phyloP scores from a whole-genome alignment of 2,329 filamentous ascomycete genomes.

The Botryosphaeria dothidea region DNA sequence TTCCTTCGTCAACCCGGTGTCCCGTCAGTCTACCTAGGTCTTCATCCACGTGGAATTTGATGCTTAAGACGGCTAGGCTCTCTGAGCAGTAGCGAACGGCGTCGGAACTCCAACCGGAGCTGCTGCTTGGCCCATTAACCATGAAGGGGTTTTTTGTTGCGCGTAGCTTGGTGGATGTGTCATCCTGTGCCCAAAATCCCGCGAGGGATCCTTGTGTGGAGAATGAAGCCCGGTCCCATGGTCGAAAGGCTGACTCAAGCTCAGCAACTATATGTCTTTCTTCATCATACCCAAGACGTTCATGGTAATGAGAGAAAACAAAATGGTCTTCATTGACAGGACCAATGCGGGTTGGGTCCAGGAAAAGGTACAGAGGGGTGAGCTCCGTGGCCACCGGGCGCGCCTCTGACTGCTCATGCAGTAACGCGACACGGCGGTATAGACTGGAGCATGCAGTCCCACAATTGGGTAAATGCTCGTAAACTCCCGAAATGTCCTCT shows the following conservation, averaged over 20 bases:
- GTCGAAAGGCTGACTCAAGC: constrained; percentile 40
- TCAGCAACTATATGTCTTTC: constrained; percentile 48
- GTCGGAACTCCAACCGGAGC: neutral
- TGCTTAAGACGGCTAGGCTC: constrained; percentile 26
- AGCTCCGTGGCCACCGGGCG: neutral
- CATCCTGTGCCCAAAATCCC: neutral
- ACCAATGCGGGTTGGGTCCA: constrained; percentile 56
- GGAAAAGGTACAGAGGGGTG: constrained; percentile 55
- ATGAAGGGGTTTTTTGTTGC: neutral
- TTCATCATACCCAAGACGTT: constrained; percentile 49
- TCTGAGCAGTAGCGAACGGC: constrained; percentile 24
- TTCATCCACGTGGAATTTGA: constrained; percentile 19
- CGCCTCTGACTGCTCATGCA: neutral
- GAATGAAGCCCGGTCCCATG: constrained; percentile 25
- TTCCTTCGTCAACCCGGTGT: neutral
- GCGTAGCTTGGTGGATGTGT: neutral
- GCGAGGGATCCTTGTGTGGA: neutral
- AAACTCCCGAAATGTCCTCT: constrained; percentile 51
- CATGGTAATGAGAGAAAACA: constrained; percentile 56
- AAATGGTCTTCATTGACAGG: constrained; percentile 52
- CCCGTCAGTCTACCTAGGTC: neutral
- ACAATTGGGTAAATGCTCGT: constrained; percentile 55
- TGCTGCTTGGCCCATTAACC: neutral
- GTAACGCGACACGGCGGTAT: constrained; percentile 45
- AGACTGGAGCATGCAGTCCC: constrained; percentile 58